phyloP scores from a whole-genome alignment of 1,284 basidiomycete species.

The Veloboletus limbatus region DNA sequence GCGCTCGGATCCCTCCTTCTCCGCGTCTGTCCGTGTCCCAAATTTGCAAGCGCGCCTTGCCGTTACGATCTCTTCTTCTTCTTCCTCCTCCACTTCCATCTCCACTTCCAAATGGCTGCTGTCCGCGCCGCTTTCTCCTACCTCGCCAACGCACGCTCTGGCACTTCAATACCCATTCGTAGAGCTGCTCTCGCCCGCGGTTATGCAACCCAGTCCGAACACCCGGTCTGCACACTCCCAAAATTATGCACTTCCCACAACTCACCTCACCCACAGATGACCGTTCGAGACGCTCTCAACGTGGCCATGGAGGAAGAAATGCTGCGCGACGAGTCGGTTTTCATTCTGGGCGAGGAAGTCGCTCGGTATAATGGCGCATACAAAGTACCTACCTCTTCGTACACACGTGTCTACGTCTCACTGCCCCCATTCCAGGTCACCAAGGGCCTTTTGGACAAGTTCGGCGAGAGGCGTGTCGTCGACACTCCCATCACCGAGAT shows the following conservation, averaged over 20 bases:
- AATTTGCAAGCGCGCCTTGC: conserved; percentile 22
- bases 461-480: conserved; percentile 97
- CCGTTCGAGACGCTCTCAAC: conserved; percentile 97
- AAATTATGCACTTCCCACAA: conserved; percentile 1
- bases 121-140: conserved; percentile 63
- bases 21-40: conserved; percentile 32
- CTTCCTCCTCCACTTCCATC: conserved; percentile 28
- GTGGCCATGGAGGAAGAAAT: conserved; percentile 99
- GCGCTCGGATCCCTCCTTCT: conserved; percentile 8
- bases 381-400: conserved; percentile 62
- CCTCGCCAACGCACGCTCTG: conserved; percentile 45
- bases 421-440: conserved; percentile 62
- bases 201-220: conserved; percentile 63
- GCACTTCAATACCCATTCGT: conserved; percentile 39
- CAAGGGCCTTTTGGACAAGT: conserved; percentile 98
- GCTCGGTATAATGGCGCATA: conserved; percentile 99
- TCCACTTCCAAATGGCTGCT: conserved; percentile 50
- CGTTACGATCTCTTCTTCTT: conserved; percentile 12
- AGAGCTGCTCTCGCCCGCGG: conserved; percentile 47
- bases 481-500: conserved; percentile 99
- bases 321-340: conserved; percentile 93
- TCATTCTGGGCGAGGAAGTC: conserved; percentile 97
- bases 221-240: conserved; percentile 44
- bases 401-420: conserved; percentile 7
- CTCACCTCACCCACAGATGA: conserved; percentile 63